Conservation (phyloP, 768 basidiomycete species). For the Phanerodontia chrysosporium region DNA sequence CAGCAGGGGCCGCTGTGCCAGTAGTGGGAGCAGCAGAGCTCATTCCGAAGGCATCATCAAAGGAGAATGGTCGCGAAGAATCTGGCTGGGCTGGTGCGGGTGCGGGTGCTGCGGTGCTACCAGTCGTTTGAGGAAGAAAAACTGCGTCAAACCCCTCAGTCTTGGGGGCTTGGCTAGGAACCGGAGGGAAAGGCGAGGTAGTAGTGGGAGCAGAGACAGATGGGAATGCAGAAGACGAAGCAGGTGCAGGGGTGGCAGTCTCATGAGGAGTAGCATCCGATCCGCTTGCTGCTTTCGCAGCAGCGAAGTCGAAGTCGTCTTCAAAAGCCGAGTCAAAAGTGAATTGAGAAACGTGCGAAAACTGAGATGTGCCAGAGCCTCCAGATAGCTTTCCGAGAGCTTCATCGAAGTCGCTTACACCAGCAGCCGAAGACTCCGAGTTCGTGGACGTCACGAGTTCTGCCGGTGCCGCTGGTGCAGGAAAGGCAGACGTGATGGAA, state of each 20-base stretch:
- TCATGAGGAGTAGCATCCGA: constrained; percentile 21
- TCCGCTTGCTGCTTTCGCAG: constrained; percentile 24
- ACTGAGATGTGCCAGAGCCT: constrained; percentile 28
- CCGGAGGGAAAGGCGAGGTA: neutral
- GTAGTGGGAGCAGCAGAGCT: constrained; percentile 13
- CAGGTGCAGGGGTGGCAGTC: constrained; percentile 1
- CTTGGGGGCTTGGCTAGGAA: constrained; percentile 13
- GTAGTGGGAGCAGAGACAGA: constrained; percentile 18
- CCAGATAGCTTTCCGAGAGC: constrained; percentile 52
- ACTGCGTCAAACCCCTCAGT: constrained; percentile 32
- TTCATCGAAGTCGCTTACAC: constrained; percentile 68
- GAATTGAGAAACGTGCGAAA: constrained; percentile 36
- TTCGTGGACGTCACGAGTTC: constrained; percentile 10
- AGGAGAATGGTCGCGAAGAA: constrained; percentile 26
- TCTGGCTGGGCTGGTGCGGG: constrained; percentile 1
- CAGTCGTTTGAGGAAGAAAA: constrained; percentile 22
- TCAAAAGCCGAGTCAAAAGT: constrained; percentile 66
- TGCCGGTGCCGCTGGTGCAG: constrained; percentile 6
- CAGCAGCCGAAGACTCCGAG: constrained; percentile 20
- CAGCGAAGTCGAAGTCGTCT: constrained; percentile 63
- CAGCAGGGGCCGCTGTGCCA: constrained; percentile 2
- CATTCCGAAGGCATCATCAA: constrained; percentile 44
- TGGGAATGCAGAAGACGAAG: constrained; percentile 11
- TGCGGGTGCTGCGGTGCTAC: constrained; percentile 9
- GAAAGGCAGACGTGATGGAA: neutral